phyloP scores from a whole-genome alignment of 2,329 filamentous ascomycete genomes.

The Calycina herbarum region DNA sequence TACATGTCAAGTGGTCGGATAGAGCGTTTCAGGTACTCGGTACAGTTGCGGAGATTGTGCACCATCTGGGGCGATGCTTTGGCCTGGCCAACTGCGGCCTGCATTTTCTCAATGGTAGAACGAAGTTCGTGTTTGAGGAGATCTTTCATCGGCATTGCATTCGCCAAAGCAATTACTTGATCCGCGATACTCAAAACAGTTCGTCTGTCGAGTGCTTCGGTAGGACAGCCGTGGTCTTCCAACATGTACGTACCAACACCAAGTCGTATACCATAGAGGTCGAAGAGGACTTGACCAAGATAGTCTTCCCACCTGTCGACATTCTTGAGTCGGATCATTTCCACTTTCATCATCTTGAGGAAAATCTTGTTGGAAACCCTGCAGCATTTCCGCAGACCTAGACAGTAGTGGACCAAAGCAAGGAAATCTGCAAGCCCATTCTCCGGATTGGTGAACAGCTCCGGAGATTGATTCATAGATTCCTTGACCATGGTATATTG shows the following conservation, averaged over 20 bases:
- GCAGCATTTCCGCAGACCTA: constrained; percentile 84
- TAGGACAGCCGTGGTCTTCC: constrained; percentile 76
- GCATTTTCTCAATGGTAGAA: constrained; percentile 87
- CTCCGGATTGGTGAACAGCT: constrained; percentile 63
- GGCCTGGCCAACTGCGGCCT: constrained; percentile 77
- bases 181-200: constrained; percentile 82
- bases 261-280: constrained; percentile 79
- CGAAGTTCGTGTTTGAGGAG: constrained; percentile 89
- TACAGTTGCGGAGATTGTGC: constrained; percentile 85
- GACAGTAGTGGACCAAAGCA: constrained; percentile 76
- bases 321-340: constrained; percentile 73
- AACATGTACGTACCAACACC: constrained; percentile 65
- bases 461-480: constrained; percentile 65
- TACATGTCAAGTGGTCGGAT: constrained; percentile 81
- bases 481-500: constrained; percentile 80
- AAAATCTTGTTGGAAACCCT: constrained; percentile 84
- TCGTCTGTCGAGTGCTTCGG: constrained; percentile 75
- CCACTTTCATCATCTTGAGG: constrained; percentile 82
- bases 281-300: constrained; percentile 79
- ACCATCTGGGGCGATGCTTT: constrained; percentile 78
- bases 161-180: constrained; percentile 77
- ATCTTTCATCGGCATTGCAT: constrained; percentile 85
- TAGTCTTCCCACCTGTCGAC: constrained; percentile 85
- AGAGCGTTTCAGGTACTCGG: constrained; percentile 76
- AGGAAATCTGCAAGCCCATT: constrained; percentile 79